A percentile compares a stretch with the other conserved stretches of the same genome.
These are phyloP conservation scores for Fusarium piperis DNA, from an alignment of 2,329 filamentous ascomycete genomes.

Conservation along the genomic window DNA sequence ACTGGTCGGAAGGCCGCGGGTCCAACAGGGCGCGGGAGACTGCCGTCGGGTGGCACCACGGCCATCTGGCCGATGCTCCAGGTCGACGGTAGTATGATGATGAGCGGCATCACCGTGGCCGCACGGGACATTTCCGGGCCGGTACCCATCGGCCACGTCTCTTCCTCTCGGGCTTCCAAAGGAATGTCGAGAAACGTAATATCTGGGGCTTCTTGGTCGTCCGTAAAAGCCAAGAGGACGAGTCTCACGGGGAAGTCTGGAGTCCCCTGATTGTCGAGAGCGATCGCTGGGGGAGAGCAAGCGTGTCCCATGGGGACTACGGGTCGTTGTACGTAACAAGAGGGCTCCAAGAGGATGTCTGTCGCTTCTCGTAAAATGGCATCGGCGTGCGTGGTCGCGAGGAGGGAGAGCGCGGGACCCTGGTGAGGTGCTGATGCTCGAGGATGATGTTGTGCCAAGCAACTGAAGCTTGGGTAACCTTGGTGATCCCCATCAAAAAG, in stretches of 20 bases:
- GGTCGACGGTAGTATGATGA: conserved; percentile 1
- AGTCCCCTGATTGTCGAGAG: conserved; percentile 27
- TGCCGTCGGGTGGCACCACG: conserved; percentile 17
- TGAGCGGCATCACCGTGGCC: conserved; percentile 17
- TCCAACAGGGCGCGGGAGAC: conserved; percentile 9
- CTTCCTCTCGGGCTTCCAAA: background rate
- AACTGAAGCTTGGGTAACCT: background rate
- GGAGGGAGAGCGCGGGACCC: background rate
- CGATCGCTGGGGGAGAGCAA: conserved; percentile 23
- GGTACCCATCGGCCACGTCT: conserved; percentile 15
- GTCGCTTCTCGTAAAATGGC: conserved; percentile 8
- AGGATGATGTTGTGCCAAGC: conserved; percentile 3
- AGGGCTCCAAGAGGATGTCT: conserved; percentile 4
- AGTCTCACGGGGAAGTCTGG: conserved; percentile 31
- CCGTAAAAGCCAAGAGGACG: conserved; percentile 6
- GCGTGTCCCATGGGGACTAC: conserved; percentile 36
- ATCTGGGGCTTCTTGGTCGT: background rate
- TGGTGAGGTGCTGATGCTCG: background rate
- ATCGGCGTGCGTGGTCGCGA: background rate
- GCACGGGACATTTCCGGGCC: conserved; percentile 19
- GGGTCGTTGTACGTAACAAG: conserved; percentile 38
- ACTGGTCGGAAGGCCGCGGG: background rate
- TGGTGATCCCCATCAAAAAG: background rate
- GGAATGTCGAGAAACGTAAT: background rate
- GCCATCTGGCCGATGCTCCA: conserved; percentile 3